Conservation (phyloP, 2,329 filamentous ascomycete genomes). For the Fusarium duplospermum region DNA sequence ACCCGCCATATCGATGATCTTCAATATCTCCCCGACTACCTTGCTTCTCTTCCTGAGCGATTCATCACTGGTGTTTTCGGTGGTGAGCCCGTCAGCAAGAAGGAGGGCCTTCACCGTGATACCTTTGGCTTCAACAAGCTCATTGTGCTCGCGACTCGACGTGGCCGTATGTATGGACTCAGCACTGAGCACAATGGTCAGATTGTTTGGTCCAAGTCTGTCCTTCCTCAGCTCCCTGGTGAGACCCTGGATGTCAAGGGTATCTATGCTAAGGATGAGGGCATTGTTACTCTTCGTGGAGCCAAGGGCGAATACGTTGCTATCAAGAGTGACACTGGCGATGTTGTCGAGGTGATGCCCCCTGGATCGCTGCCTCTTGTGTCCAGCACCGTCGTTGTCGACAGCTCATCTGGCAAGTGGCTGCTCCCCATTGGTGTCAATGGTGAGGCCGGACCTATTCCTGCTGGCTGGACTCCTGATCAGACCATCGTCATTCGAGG, state of each 20-base stretch:
- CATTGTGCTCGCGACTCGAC: constrained; percentile 81
- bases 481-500: constrained; percentile 67
- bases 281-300: constrained; percentile 68
- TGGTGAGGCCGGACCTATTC: constrained; percentile 61
- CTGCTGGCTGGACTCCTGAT: constrained; percentile 59
- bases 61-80: constrained; percentile 74
- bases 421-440: constrained; percentile 64
- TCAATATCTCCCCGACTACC: constrained; percentile 78
- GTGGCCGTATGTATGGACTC: constrained; percentile 83
- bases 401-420: constrained; percentile 63
- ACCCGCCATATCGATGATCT: constrained; percentile 85
- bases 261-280: constrained; percentile 71
- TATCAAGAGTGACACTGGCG: constrained; percentile 66
- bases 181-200: constrained; percentile 80
- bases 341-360: constrained; percentile 58
- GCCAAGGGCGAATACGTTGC: constrained; percentile 71
- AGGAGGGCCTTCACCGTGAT: constrained; percentile 69
- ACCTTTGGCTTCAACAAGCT: constrained; percentile 91
- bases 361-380: constrained; percentile 46
- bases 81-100: constrained; percentile 59
- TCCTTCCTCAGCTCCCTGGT: constrained; percentile 66
- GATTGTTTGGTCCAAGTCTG: constrained; percentile 80
- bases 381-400: constrained; percentile 62
- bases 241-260: constrained; percentile 75
- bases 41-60: constrained; percentile 75